Evolutionary conservation across 345 rosid species (phyloP), one percentile per base, ranked within the genome.

Genomic region (Boechera divaricarpa): DNA sequence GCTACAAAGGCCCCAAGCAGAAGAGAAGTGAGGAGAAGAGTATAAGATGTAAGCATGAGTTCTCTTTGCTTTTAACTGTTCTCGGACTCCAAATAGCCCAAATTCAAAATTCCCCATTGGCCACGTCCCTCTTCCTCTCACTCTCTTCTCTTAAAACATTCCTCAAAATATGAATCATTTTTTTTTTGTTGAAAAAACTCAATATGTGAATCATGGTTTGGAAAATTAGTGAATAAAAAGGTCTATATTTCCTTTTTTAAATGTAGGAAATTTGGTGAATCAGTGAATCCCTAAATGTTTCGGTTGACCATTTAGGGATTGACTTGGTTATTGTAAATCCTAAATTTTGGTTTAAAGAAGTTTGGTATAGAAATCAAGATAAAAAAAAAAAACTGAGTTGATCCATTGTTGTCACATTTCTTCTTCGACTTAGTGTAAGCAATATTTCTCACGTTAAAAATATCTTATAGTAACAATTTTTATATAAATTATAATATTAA

Each of bases 1-100:
- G 48, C 32, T 39, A 66, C 38, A 35, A 31, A 12, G 64, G 57
- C 54, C 45, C 7, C 70, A 56, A 65, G 16, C 28, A 49, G 48
- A 44, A 45, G 57, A 61, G 21, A 31, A 8, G 48, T 24, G 11
- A 53, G 21, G 35, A 66, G 72, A 53, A 4, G 38, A 36, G 47
- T 21, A 33, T 44, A 57, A 21, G 13, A 31, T 21, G 45, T 10
- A 7, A 29, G 54, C 51, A 49, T 62, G 69, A 29, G 35, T 39
- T 18, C 32, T 29, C 58, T 72, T 31, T 39, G 69, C 42, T 38
- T 52, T 51, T 11, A 16, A 49, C 35, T 21, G 38, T 24, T 66
- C 7, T 32, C 29, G 11, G 10, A 49, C 32, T 48, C 70, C 16
- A 58, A 31, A 44, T 31, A 18, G 74, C 12, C 65, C 56, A 57